A percentile compares a stretch with the other conserved stretches of the same genome.
Evolutionary conservation across 805 yeast species (phyloP).

Genomic region (Monosporozyma servazzii): DNA sequence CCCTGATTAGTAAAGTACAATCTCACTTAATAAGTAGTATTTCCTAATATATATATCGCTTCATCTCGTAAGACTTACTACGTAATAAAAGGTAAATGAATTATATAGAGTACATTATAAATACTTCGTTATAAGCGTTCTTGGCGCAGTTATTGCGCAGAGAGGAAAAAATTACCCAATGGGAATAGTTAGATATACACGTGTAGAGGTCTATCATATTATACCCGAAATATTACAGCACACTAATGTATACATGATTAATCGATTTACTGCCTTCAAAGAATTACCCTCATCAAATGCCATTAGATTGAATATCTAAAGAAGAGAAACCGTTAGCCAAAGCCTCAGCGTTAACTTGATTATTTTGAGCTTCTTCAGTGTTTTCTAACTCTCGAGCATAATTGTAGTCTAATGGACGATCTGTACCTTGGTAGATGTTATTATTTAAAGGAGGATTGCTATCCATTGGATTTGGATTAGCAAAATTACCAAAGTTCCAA

Average conservation of each 20-base stretch:
- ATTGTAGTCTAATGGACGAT: conserved; percentile 13
- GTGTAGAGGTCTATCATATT: neutral
- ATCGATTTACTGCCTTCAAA: neutral
- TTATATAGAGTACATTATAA: too few species aligned
- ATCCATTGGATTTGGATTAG: conserved; percentile 14
- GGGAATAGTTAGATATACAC: neutral
- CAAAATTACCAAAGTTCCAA: neutral
- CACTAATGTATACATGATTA: neutral
- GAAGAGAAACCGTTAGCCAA: conserved; percentile 1
- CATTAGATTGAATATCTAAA: neutral
- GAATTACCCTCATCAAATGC: neutral
- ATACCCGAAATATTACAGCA: neutral
- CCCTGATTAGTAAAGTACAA: too few species aligned
- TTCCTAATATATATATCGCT: too few species aligned
- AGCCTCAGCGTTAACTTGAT: neutral
- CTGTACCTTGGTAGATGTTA: conserved; percentile 9
- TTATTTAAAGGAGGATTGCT: conserved; percentile 16
- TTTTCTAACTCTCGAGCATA: conserved; percentile 15
- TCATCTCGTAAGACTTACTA: too few species aligned
- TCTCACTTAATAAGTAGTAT: too few species aligned
- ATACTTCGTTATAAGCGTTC: too few species aligned
- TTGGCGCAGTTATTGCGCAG: too few species aligned
- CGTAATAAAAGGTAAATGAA: too few species aligned
- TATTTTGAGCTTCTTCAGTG: conserved; percentile 2
- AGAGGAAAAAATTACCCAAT: too few species aligned